These are phyloP conservation scores for Penicillium fuscoglaucum DNA, from an alignment of 2,329 filamentous ascomycete genomes.

Conservation along the genomic window DNA sequence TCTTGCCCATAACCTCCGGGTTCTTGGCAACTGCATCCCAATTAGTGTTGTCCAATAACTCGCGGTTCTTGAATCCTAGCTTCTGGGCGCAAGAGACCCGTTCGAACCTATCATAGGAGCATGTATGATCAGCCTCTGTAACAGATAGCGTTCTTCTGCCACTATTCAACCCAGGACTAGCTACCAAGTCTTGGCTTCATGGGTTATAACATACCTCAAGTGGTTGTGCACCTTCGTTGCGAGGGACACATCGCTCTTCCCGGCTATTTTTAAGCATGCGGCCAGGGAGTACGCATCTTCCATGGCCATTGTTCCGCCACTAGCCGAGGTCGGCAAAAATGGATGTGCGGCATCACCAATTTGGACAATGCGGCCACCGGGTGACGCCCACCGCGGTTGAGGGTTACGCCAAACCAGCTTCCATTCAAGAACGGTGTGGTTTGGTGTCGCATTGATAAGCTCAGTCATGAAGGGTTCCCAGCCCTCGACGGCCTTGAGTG, in stretches of 20 bases:
- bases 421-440: neutral
- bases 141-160: neutral
- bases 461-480: neutral
- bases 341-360: neutral
- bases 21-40: neutral
- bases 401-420: neutral
- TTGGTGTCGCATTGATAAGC: neutral
- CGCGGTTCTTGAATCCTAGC: neutral
- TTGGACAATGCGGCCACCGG: neutral
- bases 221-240: neutral
- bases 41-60: neutral
- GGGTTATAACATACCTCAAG: neutral
- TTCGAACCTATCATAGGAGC: neutral
- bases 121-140: neutral
- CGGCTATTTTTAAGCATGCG: neutral
- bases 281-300: neutral
- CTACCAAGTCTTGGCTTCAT: neutral
- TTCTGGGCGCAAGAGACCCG: neutral
- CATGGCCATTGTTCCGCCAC: neutral
- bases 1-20: neutral
- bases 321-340: neutral
- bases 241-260: neutral
- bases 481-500: neutral
- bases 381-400: neutral
- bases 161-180: neutral